phyloP scores from a whole-genome alignment of 164 flowering plant species.

The Cinnamomum chago region DNA sequence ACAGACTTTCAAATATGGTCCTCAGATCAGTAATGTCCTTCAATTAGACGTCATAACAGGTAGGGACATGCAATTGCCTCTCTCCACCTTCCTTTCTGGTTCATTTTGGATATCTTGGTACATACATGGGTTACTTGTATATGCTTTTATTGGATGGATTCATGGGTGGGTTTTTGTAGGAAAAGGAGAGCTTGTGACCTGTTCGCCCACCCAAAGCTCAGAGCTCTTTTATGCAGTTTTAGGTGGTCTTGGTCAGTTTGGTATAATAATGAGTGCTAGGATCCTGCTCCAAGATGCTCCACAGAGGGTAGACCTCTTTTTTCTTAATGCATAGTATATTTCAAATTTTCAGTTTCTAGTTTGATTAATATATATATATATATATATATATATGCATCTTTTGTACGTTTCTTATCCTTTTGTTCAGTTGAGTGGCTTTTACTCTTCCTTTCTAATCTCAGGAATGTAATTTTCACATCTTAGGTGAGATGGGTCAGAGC shows the following conservation, averaged over 20 bases:
- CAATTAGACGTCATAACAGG: constrained; percentile 46
- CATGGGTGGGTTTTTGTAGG: constrained; percentile 14
- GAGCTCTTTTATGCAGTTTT: constrained; percentile 43
- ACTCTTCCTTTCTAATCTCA: background rate
- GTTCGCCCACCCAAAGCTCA: constrained; percentile 28
- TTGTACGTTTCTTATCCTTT: background rate
- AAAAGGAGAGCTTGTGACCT: constrained; percentile 35
- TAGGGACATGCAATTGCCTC: background rate
- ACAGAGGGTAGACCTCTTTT: constrained; percentile 19
- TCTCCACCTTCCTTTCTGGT: background rate
- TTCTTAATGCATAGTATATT: background rate
- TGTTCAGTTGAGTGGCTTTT: background rate
- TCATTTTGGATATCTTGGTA: background rate
- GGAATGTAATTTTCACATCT: background rate
- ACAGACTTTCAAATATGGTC: constrained; percentile 43
- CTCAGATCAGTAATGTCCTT: constrained; percentile 42
- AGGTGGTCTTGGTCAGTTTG: constrained; percentile 56
- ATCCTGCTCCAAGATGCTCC: constrained; percentile 37
- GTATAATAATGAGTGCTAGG: constrained; percentile 47
- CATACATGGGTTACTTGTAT: background rate
- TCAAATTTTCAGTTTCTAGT: background rate
- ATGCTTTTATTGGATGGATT: background rate
- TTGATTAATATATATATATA: too few relatives aligned
- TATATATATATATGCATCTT: too few relatives aligned
- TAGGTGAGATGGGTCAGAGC: constrained; percentile 41